These are phyloP conservation scores for Phytophthora nicotianae DNA, from an alignment of 352 stramenopile species.

Conservation along the genomic window DNA sequence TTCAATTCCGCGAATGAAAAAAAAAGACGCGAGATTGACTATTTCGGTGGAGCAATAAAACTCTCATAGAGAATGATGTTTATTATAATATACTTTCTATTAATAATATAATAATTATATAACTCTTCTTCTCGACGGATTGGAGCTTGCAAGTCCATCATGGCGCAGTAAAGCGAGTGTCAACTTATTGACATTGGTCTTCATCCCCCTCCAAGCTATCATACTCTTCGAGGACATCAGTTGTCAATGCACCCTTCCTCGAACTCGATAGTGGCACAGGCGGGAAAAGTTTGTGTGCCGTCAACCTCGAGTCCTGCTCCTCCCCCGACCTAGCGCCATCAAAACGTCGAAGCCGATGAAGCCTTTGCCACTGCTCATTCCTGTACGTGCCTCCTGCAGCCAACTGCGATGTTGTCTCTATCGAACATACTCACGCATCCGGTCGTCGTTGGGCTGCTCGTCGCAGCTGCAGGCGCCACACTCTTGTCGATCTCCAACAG, in stretches of 20 bases:
- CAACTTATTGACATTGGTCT: neutral
- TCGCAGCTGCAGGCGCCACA: constrained; percentile 20
- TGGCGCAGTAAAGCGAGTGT: neutral
- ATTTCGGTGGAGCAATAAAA: neutral
- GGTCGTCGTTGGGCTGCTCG: constrained; percentile 27
- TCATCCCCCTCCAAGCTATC: neutral
- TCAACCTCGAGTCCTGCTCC: neutral
- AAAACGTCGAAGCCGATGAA: constrained; percentile 1
- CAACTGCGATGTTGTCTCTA: constrained; percentile 31
- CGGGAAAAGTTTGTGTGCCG: neutral
- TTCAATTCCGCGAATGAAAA: neutral
- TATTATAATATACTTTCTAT: too few relatives aligned
- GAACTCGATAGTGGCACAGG: constrained; percentile 10
- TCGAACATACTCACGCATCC: constrained; percentile 23
- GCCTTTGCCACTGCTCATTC: constrained; percentile 18
- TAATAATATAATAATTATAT: too few relatives aligned
- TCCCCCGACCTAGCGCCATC: constrained; percentile 20
- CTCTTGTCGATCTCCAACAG: constrained; percentile 14
- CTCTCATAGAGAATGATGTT: too few relatives aligned
- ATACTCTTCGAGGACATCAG: neutral
- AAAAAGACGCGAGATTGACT: neutral
- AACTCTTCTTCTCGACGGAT: neutral
- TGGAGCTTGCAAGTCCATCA: neutral
- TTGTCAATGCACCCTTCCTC: constrained; percentile 13
- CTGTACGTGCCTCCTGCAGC: constrained; percentile 17